Base-by-base conservation (phyloP, 805 yeast genomes). In the Kluyveromyces nonfermentans region DNA sequence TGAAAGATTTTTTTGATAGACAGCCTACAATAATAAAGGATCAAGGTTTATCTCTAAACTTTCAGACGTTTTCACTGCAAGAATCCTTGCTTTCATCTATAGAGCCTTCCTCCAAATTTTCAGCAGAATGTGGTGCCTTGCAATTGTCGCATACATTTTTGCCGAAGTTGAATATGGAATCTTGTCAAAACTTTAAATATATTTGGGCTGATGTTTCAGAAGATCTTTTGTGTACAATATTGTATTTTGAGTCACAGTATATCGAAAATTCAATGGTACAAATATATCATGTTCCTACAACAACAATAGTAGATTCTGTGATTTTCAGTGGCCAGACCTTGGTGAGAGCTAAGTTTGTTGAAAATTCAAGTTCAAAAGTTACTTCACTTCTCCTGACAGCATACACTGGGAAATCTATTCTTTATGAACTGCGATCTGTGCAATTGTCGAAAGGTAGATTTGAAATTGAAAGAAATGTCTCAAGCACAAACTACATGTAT, bases 321-420 rank as follows among this genome's bases (percentile, higher is more conserved):
- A 53, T 49, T 36, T 54, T 54, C 20, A 39, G 44, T 15, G 60
- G 60, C 5, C 60, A 57, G 35, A 25, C 43, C 1, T 18, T 58
- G 2, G 40, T 51, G 7, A 37, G 39, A 25, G 51, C 50, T 28
- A 38, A 42, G 17, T 52, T 58, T 20, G 33, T 58, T 9, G 47
- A 56, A 12, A 50, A 51, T 18, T 37, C 37, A 14, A 40, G 40
- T 7, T 42, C 49, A 20, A 39, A 47, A 14, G 42, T 54, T 5
- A 42, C 51, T 1, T 46, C 60, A 2, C 46, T 51, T 3, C 21
- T 57, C 15, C 41, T 56, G 17, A 46, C 54, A 2, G 46, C 60
- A 1, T 45, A 42, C 30, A 50, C 48, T 16, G 63, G 63, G 7
- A 54, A 54, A 44, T 48, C 51, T 5, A 51, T 54, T 16, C 45